Conservation (phyloP, 805 yeast species). For the Soucietia sequanensis region DNA sequence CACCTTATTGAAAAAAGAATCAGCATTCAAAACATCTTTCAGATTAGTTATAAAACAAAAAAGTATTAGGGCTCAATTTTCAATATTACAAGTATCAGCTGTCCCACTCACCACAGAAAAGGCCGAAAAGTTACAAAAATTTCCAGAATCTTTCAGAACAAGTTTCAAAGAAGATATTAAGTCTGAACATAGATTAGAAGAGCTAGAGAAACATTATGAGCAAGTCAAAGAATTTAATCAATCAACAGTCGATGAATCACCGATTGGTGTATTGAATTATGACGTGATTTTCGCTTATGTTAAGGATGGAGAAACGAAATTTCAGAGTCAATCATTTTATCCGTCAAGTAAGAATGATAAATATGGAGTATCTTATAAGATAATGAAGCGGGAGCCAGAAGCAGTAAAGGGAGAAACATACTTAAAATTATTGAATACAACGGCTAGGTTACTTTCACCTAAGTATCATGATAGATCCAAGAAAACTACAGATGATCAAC, state of each 20-base stretch:
- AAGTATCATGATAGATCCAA: not conserved
- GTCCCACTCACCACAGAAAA: slow-evolving; percentile 24
- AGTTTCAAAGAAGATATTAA: slow-evolving; percentile 28
- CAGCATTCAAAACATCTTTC: no score
- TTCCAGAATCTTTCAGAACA: slow-evolving; percentile 27
- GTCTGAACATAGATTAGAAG: slow-evolving; percentile 18
- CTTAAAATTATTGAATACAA: not conserved
- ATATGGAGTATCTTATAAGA: not conserved
- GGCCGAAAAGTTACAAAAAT: slow-evolving; percentile 20
- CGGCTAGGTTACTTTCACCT: not conserved
- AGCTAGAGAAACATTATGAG: slow-evolving; percentile 23
- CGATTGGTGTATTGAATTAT: slow-evolving; percentile 7
- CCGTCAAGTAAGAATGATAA: not conserved
- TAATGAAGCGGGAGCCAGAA: no score
- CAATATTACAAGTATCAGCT: slow-evolving; percentile 28
- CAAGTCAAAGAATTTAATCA: slow-evolving; percentile 25
- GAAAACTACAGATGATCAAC: not conserved
- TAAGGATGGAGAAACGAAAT: not conserved
- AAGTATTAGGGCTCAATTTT: no score
- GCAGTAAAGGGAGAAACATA: no score
- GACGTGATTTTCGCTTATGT: not conserved
- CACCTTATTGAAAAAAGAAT: no score
- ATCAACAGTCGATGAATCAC: slow-evolving; percentile 8
- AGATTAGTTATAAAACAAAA: no score
- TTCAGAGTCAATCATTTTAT: not conserved